phyloP scores from a whole-genome alignment of 805 yeast species.

The Alloascoidea hylecoeti region DNA sequence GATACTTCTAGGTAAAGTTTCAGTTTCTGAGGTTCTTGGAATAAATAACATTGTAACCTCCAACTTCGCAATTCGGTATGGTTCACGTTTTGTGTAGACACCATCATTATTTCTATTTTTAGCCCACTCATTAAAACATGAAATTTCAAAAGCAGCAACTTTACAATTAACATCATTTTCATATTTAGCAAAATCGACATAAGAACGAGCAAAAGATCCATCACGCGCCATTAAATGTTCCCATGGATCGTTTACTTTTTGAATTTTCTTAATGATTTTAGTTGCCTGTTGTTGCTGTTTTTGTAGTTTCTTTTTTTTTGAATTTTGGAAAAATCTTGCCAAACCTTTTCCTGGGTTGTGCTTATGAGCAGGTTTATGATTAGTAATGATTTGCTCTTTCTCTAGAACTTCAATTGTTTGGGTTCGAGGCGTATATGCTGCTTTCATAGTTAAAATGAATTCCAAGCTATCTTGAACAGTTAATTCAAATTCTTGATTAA shows the following conservation, averaged over 20 bases:
- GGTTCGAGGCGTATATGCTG: slow-evolving; percentile 26
- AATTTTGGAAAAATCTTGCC: slow-evolving; percentile 17
- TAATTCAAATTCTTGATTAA: slow-evolving; percentile 72
- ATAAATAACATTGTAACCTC: slow-evolving; percentile 56
- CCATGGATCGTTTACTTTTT: slow-evolving; percentile 21
- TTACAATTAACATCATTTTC: slow-evolving; percentile 41
- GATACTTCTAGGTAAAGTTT: slow-evolving; percentile 59
- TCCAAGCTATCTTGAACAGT: slow-evolving; percentile 47
- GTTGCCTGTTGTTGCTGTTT: slow-evolving; percentile 23
- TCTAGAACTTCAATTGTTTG: slow-evolving; percentile 11
- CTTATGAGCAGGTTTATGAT: slow-evolving; percentile 6
- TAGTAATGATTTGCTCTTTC: slow-evolving; percentile 7
- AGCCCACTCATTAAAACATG: slow-evolving; percentile 79
- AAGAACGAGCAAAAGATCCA: slow-evolving; percentile 80
- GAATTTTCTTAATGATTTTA: slow-evolving; percentile 24
- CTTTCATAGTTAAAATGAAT: slow-evolving; percentile 59
- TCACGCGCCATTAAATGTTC: slow-evolving; percentile 56
- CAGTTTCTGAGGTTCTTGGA: slow-evolving; percentile 45
- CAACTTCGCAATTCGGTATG: slow-evolving; percentile 52
- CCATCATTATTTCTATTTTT: slow-evolving; percentile 16
- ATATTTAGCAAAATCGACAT: slow-evolving; percentile 45
- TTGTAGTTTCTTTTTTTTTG: slow-evolving; percentile 11
- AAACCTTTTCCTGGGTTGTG: slow-evolving; percentile 8
- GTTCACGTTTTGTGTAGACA: slow-evolving; percentile 20
- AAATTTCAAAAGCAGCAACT: slow-evolving; percentile 35